These are phyloP conservation scores for Colletotrichum brevisporum DNA, from an alignment of 2,329 filamentous ascomycete species.

Conservation along the genomic window DNA sequence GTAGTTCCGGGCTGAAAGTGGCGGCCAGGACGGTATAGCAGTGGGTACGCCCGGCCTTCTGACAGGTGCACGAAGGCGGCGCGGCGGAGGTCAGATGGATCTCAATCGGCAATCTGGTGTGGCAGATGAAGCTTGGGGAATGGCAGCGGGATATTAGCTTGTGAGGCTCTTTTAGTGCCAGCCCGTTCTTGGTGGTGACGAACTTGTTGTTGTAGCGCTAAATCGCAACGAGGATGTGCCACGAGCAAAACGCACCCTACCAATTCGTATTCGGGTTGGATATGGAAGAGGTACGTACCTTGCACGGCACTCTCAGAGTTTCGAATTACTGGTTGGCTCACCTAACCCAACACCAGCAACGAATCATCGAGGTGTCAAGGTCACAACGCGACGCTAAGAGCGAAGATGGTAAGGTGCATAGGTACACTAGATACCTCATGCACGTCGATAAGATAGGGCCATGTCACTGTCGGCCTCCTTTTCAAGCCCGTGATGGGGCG, in stretches of 20 bases:
- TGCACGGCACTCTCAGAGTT: background rate
- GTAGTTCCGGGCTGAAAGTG: background rate
- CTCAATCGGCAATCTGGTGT: conserved; percentile 36
- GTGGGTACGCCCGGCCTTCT: conserved; percentile 20
- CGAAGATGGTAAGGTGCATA: background rate
- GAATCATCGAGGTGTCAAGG: conserved; percentile 27
- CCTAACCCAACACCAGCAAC: conserved; percentile 19
- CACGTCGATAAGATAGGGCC: conserved; percentile 30
- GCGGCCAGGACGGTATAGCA: conserved; percentile 7
- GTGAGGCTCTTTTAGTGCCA: conserved; percentile 8
- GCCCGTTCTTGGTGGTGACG: background rate
- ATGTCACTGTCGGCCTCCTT: conserved; percentile 25
- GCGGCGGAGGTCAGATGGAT: conserved; percentile 34
- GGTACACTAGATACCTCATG: conserved; percentile 12
- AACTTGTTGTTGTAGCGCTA: background rate
- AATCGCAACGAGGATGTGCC: background rate
- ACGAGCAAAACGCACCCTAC: conserved; percentile 18
- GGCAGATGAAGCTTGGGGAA: conserved; percentile 17
- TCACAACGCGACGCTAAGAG: conserved; percentile 2
- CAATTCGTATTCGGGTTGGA: conserved; percentile 39
- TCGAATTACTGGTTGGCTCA: conserved; percentile 3
- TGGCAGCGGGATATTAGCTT: conserved; percentile 8
- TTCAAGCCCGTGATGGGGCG: conserved; percentile 7
- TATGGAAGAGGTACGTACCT: conserved; percentile 1
- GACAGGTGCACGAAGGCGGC: conserved; percentile 28